A percentile compares a stretch with the other conserved stretches of the same genome.
phyloP scores from a whole-genome alignment of 192 early-diverging fungal species.

The Chytriomyces confervae region DNA sequence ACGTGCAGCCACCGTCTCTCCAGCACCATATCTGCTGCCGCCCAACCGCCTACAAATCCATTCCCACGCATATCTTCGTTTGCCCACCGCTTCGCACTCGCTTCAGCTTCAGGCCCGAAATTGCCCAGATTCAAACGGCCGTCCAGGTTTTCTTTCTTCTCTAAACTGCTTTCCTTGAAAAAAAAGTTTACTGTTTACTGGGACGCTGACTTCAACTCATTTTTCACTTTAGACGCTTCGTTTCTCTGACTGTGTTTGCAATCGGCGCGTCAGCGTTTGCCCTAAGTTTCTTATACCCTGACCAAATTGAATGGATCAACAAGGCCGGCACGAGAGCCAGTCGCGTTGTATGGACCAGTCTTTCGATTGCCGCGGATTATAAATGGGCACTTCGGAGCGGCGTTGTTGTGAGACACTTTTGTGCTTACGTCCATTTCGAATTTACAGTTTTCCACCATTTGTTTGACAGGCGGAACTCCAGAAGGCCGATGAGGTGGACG shows the following conservation, averaged over 20 bases:
- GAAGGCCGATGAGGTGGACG: background rate
- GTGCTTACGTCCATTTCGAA: no score
- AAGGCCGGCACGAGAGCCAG: constrained; percentile 3
- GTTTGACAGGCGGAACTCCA: background rate
- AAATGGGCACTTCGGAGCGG: constrained; percentile 53
- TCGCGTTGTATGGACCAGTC: constrained; percentile 49
- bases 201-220: background rate
- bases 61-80: constrained; percentile 1
- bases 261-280: background rate
- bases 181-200: no score
- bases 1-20: background rate
- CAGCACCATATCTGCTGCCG: background rate
- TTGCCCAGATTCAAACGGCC: background rate
- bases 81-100: background rate
- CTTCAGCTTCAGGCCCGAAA: background rate
- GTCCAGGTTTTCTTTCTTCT: background rate
- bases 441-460: no score
- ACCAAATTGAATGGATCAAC: constrained; percentile 8
- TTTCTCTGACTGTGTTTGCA: background rate
- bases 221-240: background rate
- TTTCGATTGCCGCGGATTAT: constrained; percentile 61
- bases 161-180: background rate
- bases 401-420: constrained; percentile 25
- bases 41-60: background rate
- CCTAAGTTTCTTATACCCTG: background rate